Conservation (phyloP, 441 rosid genomes). For the Isatis lusitanica region DNA sequence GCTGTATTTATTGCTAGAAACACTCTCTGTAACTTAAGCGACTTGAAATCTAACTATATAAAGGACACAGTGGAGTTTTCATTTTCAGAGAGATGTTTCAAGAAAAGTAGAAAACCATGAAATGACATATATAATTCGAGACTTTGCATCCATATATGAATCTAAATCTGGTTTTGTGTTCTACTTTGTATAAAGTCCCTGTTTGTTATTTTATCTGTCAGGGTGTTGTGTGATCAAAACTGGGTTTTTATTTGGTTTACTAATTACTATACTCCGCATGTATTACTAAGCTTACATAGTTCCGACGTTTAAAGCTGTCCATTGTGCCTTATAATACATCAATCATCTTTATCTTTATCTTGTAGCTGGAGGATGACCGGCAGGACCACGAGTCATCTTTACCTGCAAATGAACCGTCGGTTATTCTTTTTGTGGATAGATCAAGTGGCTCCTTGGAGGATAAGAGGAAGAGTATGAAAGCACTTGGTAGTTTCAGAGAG, state of each 20-base stretch:
- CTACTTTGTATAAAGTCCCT: not conserved
- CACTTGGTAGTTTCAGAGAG: conserved; percentile 64
- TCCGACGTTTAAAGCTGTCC: not conserved
- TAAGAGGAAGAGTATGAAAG: conserved; percentile 64
- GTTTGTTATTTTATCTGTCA: not conserved
- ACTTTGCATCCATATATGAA: not conserved
- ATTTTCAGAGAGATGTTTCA: conserved; percentile 5
- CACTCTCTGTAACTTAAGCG: conserved; percentile 9
- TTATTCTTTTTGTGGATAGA: conserved; percentile 88
- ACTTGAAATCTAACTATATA: conserved; percentile 1
- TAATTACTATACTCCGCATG: not conserved
- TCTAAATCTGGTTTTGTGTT: not conserved
- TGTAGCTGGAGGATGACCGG: conserved; percentile 66
- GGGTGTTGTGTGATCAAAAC: not conserved
- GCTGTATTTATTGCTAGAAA: conserved; percentile 4
- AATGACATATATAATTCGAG: not conserved
- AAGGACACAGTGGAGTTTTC: conserved; percentile 1
- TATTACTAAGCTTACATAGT: not conserved
- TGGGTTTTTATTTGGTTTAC: not conserved
- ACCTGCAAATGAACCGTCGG: conserved; percentile 71
- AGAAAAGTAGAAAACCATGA: conserved; percentile 7
- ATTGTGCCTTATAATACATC: conserved; percentile 3
- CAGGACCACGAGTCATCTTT: conserved; percentile 54
- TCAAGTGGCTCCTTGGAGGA: conserved; percentile 56
- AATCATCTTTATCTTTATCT: conserved; percentile 13